phyloP scores from a whole-genome alignment of 2,329 filamentous ascomycete species.

The Aspergillus neotritici region DNA sequence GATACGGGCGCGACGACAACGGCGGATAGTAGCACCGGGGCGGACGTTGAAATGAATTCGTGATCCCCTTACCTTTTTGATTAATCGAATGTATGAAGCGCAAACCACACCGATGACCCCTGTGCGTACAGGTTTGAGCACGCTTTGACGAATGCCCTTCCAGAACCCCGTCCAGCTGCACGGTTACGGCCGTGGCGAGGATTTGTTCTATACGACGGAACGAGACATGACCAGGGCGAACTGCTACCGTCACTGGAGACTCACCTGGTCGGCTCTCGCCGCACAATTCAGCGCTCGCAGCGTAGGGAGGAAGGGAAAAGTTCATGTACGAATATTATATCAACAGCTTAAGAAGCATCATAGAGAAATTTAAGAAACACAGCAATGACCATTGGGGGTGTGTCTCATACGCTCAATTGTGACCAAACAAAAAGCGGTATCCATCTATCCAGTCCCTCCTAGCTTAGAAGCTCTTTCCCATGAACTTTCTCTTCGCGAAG shows the following conservation, averaged over 20 bases:
- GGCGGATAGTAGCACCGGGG: conserved; percentile 15
- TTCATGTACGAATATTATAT: conserved; percentile 11
- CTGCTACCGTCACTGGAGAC: too few species aligned
- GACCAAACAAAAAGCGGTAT: conserved; percentile 14
- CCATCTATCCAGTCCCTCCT: conserved; percentile 15
- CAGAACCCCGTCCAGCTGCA: too few species aligned
- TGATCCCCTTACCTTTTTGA: conserved; percentile 8
- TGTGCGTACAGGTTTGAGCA: too few species aligned
- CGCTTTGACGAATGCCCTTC: too few species aligned
- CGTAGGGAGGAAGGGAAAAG: conserved; percentile 36
- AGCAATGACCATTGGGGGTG: conserved; percentile 2
- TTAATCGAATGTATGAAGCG: background rate
- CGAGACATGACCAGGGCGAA: too few species aligned
- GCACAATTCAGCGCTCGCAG: conserved; percentile 19
- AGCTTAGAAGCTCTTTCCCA: conserved; percentile 79
- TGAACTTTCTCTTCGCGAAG: conserved; percentile 98
- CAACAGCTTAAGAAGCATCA: conserved; percentile 5
- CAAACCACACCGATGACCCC: too few species aligned
- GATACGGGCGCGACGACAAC: conserved; percentile 19
- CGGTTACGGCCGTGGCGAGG: too few species aligned
- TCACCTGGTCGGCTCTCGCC: too few species aligned
- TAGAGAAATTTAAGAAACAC: conserved; percentile 1
- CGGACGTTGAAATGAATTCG: conserved; percentile 28
- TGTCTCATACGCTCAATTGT: conserved; percentile 16
- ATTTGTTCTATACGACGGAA: too few species aligned